Base-by-base conservation (phyloP, 371 early-diverging fungal genomes). In the Lichtheimia corymbifera region DNA sequence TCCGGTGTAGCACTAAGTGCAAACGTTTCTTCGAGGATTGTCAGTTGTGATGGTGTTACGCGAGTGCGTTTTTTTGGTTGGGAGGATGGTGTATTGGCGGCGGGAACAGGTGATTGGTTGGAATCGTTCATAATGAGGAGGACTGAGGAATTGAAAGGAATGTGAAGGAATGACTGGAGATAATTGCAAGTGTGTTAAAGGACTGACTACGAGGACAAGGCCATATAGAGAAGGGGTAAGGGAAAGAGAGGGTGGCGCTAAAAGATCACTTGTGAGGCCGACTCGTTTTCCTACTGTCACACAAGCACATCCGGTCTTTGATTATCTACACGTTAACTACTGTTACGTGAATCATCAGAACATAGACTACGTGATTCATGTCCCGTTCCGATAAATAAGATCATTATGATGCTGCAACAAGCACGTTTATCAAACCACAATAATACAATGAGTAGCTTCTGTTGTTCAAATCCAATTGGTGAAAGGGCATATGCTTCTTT, bases 21-120 rank as follows among this genome's bases (percentile, higher is more conserved):
- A 63, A 91, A 92, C 5, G 88, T 87, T 62, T 88, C 86, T 80
- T 91, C 91, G 30, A 92, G 77, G 27, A 89, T 81, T 6, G 84
- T 75, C 17, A 91, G 78, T 70, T 92, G 91, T 49, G 88, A 83
- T 5, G 86, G 86, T 22, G 88, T 88, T 22, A 90, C 89, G 64
- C 90, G 83, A 62, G 89, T 89, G 58, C 89, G 83, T 77, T 91
- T 89, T 53, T 76, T 79, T 17, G 73, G 59, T 45, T 58, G 64
- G 43, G 35, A 63, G 30, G 41, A 57, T 52, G 44, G 25, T 24
- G 47, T 42, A 53, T 41, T 27, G 57, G 27, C 5, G 35, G 35
- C 62, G 55, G 62, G 50, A 27, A 50, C 54, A 15, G 62, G 62
- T 47, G 52, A 51, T 52, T 18, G 43, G 44, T 35, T 53, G 42